Conservation (phyloP, 805 yeast species). For the Ogataea salicorniae region DNA sequence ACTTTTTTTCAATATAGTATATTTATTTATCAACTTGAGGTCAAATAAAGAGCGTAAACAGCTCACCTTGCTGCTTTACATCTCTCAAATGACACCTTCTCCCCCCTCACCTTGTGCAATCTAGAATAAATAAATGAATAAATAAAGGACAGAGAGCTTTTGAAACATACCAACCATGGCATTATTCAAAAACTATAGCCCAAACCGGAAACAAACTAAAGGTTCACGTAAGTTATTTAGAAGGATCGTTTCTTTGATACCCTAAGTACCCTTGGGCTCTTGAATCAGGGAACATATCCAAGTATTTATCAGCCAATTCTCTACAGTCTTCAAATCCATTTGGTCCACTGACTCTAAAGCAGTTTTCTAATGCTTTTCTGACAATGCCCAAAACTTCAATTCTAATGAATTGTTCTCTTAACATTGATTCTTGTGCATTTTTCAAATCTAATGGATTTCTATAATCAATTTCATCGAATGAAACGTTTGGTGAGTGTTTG, state of each 20-base stretch:
- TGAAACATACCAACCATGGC: too few species aligned
- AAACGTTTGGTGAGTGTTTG: conserved; percentile 57
- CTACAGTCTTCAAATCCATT: conserved; percentile 77
- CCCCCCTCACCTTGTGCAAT: too few species aligned
- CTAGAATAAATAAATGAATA: neutral
- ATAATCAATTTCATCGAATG: conserved; percentile 81
- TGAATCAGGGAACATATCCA: conserved; percentile 69
- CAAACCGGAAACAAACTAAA: too few species aligned
- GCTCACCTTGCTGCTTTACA: too few species aligned
- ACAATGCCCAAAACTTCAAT: conserved; percentile 60
- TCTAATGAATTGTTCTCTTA: conserved; percentile 77
- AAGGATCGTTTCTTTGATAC: conserved; percentile 86
- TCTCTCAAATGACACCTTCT: too few species aligned
- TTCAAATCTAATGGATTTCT: conserved; percentile 56
- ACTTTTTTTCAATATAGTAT: too few species aligned
- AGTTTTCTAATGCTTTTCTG: conserved; percentile 70
- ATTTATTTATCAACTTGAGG: too few species aligned
- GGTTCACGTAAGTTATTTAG: conserved; percentile 39
- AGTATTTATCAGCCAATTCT: conserved; percentile 69
- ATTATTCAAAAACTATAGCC: too few species aligned
- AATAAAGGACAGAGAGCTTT: neutral
- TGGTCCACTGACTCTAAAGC: conserved; percentile 54
- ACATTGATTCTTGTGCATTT: conserved; percentile 69
- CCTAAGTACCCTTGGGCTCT: conserved; percentile 71
- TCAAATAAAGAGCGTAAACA: too few species aligned